These are phyloP conservation scores for Arachnopeziza araneosa DNA, from an alignment of 2,329 filamentous ascomycete genomes.

Conservation along the genomic window DNA sequence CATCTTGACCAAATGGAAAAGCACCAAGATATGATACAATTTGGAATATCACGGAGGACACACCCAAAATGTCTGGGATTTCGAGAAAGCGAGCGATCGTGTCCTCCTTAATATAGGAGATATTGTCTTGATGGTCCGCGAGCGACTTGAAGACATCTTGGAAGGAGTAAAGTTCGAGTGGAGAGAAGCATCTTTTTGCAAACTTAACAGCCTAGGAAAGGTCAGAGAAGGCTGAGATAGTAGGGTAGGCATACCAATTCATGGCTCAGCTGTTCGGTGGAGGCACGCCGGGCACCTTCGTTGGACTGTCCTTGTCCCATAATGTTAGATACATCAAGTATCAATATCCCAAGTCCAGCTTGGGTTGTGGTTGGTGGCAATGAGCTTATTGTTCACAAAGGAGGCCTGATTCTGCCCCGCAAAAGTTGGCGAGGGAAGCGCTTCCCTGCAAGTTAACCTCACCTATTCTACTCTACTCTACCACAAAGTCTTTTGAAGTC, in stretches of 20 bases:
- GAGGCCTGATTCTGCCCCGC: too few relatives aligned
- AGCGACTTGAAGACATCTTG: constrained; percentile 68
- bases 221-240: constrained; percentile 7
- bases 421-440: too few relatives aligned
- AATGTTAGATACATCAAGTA: background rate
- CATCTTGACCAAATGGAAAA: constrained; percentile 67
- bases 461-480: too few relatives aligned
- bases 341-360: background rate
- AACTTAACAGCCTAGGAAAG: constrained; percentile 52
- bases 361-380: background rate
- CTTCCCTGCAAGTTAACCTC: too few relatives aligned
- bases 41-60: constrained; percentile 64
- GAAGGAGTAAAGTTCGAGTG: constrained; percentile 67
- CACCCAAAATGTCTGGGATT: constrained; percentile 63
- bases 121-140: constrained; percentile 55
- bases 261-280: constrained; percentile 29
- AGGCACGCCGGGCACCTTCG: constrained; percentile 19
- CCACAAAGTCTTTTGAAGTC: too few relatives aligned
- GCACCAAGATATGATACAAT: constrained; percentile 67
- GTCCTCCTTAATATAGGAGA: constrained; percentile 64
- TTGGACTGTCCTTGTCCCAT: constrained; percentile 33
- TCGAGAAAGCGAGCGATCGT: constrained; percentile 68
- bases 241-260: constrained; percentile 24
- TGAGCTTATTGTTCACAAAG: too few relatives aligned
- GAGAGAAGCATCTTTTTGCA: constrained; percentile 63